Evolutionary conservation across 2,329 filamentous ascomycete genomes (phyloP), one percentile per base, ranked within the genome.

Genomic region (Trichoderma asperellum): DNA sequence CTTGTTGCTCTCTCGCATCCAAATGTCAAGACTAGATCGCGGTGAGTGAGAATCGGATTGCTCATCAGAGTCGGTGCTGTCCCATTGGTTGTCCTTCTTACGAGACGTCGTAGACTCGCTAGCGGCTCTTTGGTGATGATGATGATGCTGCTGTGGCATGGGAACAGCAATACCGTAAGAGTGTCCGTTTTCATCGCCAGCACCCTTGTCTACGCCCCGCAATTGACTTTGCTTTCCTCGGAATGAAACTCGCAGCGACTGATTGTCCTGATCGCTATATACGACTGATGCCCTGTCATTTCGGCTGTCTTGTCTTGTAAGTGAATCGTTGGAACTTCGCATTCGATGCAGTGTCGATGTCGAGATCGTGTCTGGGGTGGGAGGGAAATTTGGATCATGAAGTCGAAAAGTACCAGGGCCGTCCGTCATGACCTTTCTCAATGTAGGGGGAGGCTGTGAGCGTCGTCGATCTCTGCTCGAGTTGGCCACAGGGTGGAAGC

Each of bases 361-460:
- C 1, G 87, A 87, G 24, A 88, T 85, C 0, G 87, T 89, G 72
- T 89, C 87, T 0, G 87, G 87, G 0, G 87, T 89, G 0, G 87
- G 87, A 11, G 87, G 87, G 1, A 88, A 77, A 21, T 77, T 77
- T 21, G 83, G 81, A 5, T 83, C 80, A 65, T 82, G 79, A 1
- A 82, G 70, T 73, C 80, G 77, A 49, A 80, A 82, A 71, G 77
- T 79, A 71, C 74, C 80, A 70, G 68, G 79, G 74, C 80, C 80
- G 35, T 85, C 83, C 0, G 85, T 87, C 35, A 83, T 74, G 7
- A 88, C 86, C 53, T 78, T 82, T 11, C 85, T 81, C 14, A 87
- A 72, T 0, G 81, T 79, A 71, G 52, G 73, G 70, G 43, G 70
- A 47, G 69, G 69, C 49, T 68, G 69, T 57, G 72, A 37, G 61